These are phyloP conservation scores for Simplicillium sp. DNA, from an alignment of 2,329 filamentous ascomycete species.

Conservation along the genomic window DNA sequence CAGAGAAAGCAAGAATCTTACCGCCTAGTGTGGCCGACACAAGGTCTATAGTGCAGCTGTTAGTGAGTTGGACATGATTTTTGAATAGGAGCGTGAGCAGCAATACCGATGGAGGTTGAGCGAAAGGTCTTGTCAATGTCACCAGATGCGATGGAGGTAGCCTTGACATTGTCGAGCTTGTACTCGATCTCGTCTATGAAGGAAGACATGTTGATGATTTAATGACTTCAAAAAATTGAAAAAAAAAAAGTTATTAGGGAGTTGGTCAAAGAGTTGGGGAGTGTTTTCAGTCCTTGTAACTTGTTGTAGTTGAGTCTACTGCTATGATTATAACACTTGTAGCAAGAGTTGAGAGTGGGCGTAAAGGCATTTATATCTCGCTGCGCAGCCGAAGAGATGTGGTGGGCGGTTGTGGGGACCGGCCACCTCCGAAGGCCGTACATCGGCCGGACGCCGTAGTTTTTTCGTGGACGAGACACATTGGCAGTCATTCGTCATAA, in stretches of 20 bases:
- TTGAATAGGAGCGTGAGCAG: neutral
- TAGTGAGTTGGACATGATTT: neutral
- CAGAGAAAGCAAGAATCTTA: conserved; percentile 54
- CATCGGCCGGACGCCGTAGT: neutral
- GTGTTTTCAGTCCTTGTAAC: neutral
- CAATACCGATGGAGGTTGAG: conserved; percentile 51
- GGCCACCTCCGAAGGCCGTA: conserved; percentile 7
- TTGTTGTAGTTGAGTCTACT: neutral
- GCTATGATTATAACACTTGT: neutral
- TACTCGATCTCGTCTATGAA: conserved; percentile 40
- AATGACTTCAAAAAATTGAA: neutral
- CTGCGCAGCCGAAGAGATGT: too few species aligned
- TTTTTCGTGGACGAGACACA: neutral
- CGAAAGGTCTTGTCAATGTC: conserved; percentile 54
- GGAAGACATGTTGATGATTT: conserved; percentile 21
- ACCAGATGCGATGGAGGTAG: conserved; percentile 36
- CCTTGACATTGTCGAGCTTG: conserved; percentile 44
- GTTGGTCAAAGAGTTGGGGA: neutral
- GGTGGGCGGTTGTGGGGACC: neutral
- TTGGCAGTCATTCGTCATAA: too few species aligned
- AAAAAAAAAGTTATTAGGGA: neutral
- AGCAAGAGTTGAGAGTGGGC: too few species aligned
- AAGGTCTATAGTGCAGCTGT: conserved; percentile 34
- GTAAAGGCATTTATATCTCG: too few species aligned
- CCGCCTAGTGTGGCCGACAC: conserved; percentile 52